These are phyloP conservation scores for Fusarium praegraminearum DNA, from an alignment of 2,329 filamentous ascomycete genomes.

Conservation along the genomic window DNA sequence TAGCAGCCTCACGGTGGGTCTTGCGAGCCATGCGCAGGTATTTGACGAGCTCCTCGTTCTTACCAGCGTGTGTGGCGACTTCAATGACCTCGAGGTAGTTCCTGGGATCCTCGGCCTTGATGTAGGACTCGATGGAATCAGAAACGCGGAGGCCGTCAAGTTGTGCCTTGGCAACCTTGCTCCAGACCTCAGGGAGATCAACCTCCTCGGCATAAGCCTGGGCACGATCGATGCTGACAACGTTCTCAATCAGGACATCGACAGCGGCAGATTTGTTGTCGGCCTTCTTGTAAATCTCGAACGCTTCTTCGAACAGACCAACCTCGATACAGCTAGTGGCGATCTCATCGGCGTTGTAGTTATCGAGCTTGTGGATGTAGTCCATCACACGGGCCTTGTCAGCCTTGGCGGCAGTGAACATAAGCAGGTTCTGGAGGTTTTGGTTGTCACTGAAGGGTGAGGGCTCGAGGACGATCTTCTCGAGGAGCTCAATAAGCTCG, in stretches of 20 bases:
- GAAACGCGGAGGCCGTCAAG: slow-evolving; percentile 92
- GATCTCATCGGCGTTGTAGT: slow-evolving; percentile 93
- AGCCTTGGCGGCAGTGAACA: slow-evolving; percentile 96
- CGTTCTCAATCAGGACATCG: slow-evolving; percentile 92
- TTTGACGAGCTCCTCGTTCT: slow-evolving; percentile 97
- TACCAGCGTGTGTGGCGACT: slow-evolving; percentile 92
- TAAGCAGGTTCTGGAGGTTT: slow-evolving; percentile 93
- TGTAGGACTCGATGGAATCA: slow-evolving; percentile 96
- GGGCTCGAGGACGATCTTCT: slow-evolving; percentile 99
- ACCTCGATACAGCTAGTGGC: slow-evolving; percentile 93
- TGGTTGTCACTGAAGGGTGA: slow-evolving; percentile 98
- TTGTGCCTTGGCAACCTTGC: slow-evolving; percentile 97
- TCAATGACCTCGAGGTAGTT: slow-evolving; percentile 98
- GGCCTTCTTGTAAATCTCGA: slow-evolving; percentile 99
- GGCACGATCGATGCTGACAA: slow-evolving; percentile 97
- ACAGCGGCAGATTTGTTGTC: slow-evolving; percentile 88
- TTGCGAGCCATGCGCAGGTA: slow-evolving; percentile 97
- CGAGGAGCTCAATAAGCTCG: slow-evolving; percentile 95
- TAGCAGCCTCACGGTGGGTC: slow-evolving; percentile 90
- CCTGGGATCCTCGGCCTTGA: slow-evolving; percentile 90
- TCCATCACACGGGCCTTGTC: slow-evolving; percentile 96
- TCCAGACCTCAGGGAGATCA: slow-evolving; percentile 96
- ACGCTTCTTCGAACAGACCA: slow-evolving; percentile 94
- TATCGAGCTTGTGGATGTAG: slow-evolving; percentile 91
- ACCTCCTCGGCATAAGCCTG: slow-evolving; percentile 96